These are phyloP conservation scores for Macroventuria anomochaeta DNA, from an alignment of 2,329 filamentous ascomycete genomes.

Conservation along the genomic window DNA sequence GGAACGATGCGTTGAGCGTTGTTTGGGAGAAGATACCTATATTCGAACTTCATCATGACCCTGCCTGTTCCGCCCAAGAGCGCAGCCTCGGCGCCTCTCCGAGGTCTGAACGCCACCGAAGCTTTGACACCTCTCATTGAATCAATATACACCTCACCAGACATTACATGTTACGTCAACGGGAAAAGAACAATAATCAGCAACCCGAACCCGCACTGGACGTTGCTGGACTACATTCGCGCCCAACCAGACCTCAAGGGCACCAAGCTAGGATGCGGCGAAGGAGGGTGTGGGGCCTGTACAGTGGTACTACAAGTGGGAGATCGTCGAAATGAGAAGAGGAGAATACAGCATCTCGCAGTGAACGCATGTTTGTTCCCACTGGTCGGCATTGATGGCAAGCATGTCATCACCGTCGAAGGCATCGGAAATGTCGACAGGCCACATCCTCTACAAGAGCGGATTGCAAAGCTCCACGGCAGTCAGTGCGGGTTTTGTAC, in stretches of 20 bases:
- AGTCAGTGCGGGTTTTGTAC: slow-evolving; percentile 96
- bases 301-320: slow-evolving; percentile 68
- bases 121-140: slow-evolving; percentile 71
- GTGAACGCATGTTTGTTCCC: slow-evolving; percentile 95
- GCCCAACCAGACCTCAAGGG: slow-evolving; percentile 84
- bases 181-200: slow-evolving; percentile 84
- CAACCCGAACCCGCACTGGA: slow-evolving; percentile 86
- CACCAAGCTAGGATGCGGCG: slow-evolving; percentile 93
- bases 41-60: slow-evolving; percentile 30
- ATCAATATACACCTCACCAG: slow-evolving; percentile 76
- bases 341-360: slow-evolving; percentile 88
- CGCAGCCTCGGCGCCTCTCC: slow-evolving; percentile 35
- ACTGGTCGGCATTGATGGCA: slow-evolving; percentile 88
- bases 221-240: slow-evolving; percentile 87
- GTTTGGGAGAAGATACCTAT: not conserved
- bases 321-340: slow-evolving; percentile 74
- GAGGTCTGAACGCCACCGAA: slow-evolving; percentile 37
- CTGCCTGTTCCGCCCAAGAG: slow-evolving; percentile 41
- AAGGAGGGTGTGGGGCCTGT: slow-evolving; percentile 94
- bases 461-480: slow-evolving; percentile 87
- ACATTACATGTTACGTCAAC: slow-evolving; percentile 85
- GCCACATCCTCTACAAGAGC: slow-evolving; percentile 87
- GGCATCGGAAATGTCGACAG: slow-evolving; percentile 85
- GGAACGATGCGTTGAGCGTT: not conserved
- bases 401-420: slow-evolving; percentile 96